Evolutionary conservation across 768 basidiomycete genomes (phyloP).

Genomic region (Lactifluus subvellereus): DNA sequence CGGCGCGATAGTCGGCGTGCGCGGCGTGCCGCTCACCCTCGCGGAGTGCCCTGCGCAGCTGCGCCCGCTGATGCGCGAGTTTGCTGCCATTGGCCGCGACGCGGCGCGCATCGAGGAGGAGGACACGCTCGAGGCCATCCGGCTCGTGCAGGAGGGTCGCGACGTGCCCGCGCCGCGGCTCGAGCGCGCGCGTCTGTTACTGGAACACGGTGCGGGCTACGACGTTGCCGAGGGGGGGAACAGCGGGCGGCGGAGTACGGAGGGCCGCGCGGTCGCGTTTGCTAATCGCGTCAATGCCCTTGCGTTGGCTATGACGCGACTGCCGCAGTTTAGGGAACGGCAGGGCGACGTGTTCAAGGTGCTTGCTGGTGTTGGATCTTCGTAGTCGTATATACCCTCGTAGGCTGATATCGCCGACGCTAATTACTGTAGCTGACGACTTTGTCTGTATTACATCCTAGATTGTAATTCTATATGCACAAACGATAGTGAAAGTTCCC

Average conservation of each 20-base stretch:
- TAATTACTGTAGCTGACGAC: no score
- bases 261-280: conserved; percentile 64
- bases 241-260: conserved; percentile 44
- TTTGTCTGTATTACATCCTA: no score
- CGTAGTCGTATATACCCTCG: neutral
- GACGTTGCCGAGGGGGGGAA: conserved; percentile 25
- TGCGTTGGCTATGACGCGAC: conserved; percentile 60
- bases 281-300: conserved; percentile 73
- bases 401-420: no score
- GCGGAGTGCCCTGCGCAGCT: conserved; percentile 56
- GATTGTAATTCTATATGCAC: no score
- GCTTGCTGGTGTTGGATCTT: conserved; percentile 38
- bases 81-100: conserved; percentile 47
- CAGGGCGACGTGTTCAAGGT: conserved; percentile 69
- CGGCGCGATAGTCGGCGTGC: conserved; percentile 40
- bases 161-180: conserved; percentile 42
- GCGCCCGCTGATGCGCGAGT: conserved; percentile 64
- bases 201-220: conserved; percentile 55
- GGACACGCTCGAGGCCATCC: conserved; percentile 51
- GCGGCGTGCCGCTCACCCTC: conserved; percentile 54
- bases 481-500: no score
- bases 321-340: conserved; percentile 67
- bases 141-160: conserved; percentile 32
- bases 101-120: conserved; percentile 46
- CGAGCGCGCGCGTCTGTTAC: conserved; percentile 51